phyloP scores from a whole-genome alignment of 106 monocot species.

The Ottelia alismoides region DNA sequence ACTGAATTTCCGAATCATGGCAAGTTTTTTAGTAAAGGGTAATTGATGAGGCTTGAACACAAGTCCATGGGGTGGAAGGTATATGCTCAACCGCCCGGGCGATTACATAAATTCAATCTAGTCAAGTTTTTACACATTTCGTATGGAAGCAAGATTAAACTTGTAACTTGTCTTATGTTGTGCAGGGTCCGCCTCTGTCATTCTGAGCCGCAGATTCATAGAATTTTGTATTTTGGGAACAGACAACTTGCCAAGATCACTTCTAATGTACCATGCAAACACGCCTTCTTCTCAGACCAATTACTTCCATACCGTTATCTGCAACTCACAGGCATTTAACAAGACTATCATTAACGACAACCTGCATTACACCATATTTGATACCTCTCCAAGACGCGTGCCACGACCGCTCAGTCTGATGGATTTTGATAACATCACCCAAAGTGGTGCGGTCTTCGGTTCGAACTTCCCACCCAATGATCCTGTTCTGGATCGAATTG shows the following conservation, averaged over 20 bases:
- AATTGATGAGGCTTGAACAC: too few species aligned
- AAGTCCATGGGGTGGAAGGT: too few species aligned
- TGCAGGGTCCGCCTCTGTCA: constrained; percentile 69
- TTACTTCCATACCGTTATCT: constrained; percentile 91
- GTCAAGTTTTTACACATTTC: too few species aligned
- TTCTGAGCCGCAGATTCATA: constrained; percentile 73
- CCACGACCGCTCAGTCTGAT: constrained; percentile 9
- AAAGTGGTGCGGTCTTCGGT: constrained; percentile 54
- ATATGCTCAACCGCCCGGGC: too few species aligned
- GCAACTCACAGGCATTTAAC: constrained; percentile 67
- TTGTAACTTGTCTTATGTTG: too few species aligned
- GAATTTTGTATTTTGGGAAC: constrained; percentile 71
- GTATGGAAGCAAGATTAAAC: too few species aligned
- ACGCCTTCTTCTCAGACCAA: constrained; percentile 52
- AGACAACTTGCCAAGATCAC: constrained; percentile 76
- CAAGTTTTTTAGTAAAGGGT: too few species aligned
- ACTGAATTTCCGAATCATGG: too few species aligned
- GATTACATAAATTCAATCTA: too few species aligned
- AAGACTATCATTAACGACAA: constrained; percentile 54
- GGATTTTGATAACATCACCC: constrained; percentile 40
- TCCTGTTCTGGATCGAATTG: constrained; percentile 52
- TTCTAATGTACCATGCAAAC: constrained; percentile 84
- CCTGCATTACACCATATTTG: constrained; percentile 37
- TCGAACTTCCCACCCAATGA: constrained; percentile 33
- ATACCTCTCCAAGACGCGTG: constrained; percentile 16